Conservation (phyloP, 169 alveolate genomes). For the Plasmodium billcollinsi region DNA sequence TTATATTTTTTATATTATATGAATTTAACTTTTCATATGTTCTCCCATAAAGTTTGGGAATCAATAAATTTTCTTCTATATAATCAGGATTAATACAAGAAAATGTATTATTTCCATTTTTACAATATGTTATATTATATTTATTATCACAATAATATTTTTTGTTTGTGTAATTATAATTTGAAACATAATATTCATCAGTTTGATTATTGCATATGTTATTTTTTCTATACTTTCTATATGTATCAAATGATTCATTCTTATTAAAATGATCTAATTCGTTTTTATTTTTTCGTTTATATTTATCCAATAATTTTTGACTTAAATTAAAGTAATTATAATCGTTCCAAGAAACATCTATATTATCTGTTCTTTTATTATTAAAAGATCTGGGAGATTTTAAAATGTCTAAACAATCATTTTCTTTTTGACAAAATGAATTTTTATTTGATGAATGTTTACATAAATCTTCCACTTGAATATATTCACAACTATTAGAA, state of each 20-base stretch:
- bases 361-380: conserved; percentile 51
- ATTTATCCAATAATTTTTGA: conserved; percentile 43
- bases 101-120: conserved; percentile 6
- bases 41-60: conserved; percentile 59
- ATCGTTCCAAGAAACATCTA: conserved; percentile 15
- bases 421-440: conserved; percentile 25
- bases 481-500: conserved; percentile 36
- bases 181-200: conserved; percentile 23
- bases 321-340: conserved; percentile 33
- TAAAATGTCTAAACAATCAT: conserved; percentile 8
- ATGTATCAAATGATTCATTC: conserved; percentile 24
- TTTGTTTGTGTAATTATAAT: conserved; percentile 14
- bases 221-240: conserved; percentile 32
- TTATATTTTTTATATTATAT: conserved; percentile 44
- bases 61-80: conserved; percentile 17
- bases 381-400: conserved; percentile 21
- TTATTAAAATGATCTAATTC: conserved; percentile 14
- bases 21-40: conserved; percentile 65
- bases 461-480: conserved; percentile 52
- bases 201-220: conserved; percentile 29
- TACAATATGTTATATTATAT: no score
- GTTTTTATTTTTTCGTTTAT: conserved; percentile 46
- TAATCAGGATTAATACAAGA: conserved; percentile 9
- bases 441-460: conserved; percentile 33
- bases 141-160: not conserved